These are phyloP conservation scores for Sanghuangporus baumii DNA, from an alignment of 1,284 basidiomycete species.

Conservation along the genomic window DNA sequence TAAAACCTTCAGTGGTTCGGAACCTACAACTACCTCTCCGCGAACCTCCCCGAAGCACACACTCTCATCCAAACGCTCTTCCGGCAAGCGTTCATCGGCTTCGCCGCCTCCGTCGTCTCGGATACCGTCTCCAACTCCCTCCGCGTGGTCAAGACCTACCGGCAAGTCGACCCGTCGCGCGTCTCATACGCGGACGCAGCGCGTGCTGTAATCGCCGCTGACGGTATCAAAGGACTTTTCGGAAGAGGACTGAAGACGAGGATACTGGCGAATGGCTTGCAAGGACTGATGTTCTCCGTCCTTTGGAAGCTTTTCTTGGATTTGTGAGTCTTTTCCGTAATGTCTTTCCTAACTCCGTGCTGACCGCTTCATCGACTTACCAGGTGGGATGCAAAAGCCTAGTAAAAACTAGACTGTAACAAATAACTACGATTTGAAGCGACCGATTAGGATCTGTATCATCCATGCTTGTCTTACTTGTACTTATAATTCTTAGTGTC, in stretches of 20 bases:
- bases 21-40: conserved; percentile 79
- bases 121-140: conserved; percentile 83
- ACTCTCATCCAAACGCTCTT: conserved; percentile 52
- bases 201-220: conserved; percentile 54
- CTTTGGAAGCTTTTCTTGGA: conserved; percentile 85
- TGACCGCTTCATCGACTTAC: neutral
- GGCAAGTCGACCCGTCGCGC: conserved; percentile 77
- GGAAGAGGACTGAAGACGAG: conserved; percentile 81
- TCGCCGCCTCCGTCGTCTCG: conserved; percentile 73
- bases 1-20: conserved; percentile 53
- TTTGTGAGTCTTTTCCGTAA: conserved; percentile 46
- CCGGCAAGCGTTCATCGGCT: conserved; percentile 84
- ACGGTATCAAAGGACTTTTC: conserved; percentile 65
- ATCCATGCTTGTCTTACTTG: too few species aligned
- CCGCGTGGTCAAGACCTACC: conserved; percentile 88
- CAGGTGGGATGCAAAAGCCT: conserved; percentile 38
- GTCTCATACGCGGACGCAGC: conserved; percentile 74
- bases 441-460: too few species aligned
- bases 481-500: too few species aligned
- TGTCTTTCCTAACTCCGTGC: neutral
- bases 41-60: conserved; percentile 51
- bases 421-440: too few species aligned
- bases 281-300: conserved; percentile 80
- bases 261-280: conserved; percentile 79
- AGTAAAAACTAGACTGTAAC: conserved; percentile 5